Evolutionary conservation across 2,329 filamentous ascomycete genomes (phyloP).

Genomic region (Cryphonectria naterciae): DNA sequence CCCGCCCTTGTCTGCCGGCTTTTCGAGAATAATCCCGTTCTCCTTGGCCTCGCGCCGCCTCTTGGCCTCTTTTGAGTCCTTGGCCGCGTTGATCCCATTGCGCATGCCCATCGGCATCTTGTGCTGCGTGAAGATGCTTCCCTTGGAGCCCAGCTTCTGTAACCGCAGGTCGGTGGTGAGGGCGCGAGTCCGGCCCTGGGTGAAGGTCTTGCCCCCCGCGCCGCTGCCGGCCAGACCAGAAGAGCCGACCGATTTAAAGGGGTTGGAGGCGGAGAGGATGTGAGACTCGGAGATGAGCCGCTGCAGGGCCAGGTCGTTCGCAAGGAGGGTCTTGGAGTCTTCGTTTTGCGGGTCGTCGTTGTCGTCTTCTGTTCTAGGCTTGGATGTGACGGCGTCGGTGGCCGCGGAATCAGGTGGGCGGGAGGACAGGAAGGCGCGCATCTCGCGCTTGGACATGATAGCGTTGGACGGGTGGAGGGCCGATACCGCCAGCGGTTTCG

Average conservation of each 20-base stretch:
- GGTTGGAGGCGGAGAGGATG: conserved; percentile 67
- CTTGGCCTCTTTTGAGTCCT: conserved; percentile 66
- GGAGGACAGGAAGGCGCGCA: conserved; percentile 78
- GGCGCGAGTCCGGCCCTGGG: conserved; percentile 72
- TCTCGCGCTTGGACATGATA: conserved; percentile 67
- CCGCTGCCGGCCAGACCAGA: conserved; percentile 41
- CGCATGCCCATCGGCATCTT: conserved; percentile 89
- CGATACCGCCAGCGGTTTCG: conserved; percentile 37
- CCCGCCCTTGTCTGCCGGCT: conserved; percentile 38
- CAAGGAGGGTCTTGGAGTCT: conserved; percentile 71
- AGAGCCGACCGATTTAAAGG: conserved; percentile 46
- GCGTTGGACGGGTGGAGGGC: conserved; percentile 38
- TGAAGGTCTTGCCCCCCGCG: conserved; percentile 44
- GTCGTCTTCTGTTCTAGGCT: conserved; percentile 30
- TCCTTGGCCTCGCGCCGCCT: conserved; percentile 80
- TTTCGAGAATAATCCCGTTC: conserved; percentile 88
- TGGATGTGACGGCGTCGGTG: conserved; percentile 28
- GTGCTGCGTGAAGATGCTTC: conserved; percentile 73
- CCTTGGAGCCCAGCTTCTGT: conserved; percentile 77
- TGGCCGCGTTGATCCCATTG: conserved; percentile 79
- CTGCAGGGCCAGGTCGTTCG: conserved; percentile 91
- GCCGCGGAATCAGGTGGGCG: conserved; percentile 46
- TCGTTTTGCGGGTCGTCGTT: conserved; percentile 50
- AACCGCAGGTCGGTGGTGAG: conserved; percentile 85
- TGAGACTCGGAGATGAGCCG: conserved; percentile 90